Evolutionary conservation across 1,284 basidiomycete genomes (phyloP), one percentile per base, ranked within the genome.

Genomic region (Ustilago tritici): DNA sequence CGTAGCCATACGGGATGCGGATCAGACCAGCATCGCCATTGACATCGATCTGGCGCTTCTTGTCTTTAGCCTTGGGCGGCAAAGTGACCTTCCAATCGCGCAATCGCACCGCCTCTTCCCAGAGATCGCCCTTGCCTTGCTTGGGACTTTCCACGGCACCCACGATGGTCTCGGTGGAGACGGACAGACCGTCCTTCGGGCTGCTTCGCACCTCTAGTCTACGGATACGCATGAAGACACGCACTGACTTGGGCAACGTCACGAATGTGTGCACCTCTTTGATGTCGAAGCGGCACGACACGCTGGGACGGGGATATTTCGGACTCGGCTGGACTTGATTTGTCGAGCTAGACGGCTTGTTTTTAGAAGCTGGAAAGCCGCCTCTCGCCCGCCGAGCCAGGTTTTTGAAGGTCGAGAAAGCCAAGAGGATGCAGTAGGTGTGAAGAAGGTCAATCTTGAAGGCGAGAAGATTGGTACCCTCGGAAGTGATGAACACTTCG

Each of bases 51-150:
- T 61, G 54, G 14, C 47, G 61, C 65, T 68, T 76, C 59, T 70
- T 38, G 4, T 57, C 60, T 6, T 52, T n/a, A n/a, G 41, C 34
- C 19, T 59, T 69, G 12, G 71, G 69, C 8, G 41, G 61, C 10
- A 76, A 43, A 2, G 76, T 54, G n/a, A 92, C 79, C 12, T 88
- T 88, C 88, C 92, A 90, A 53, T 89, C 88, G 60, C 91, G 90
- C 34, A 96, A 83, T 15, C 90, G 89, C 10, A 90, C 86, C 1
- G 95, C 87, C 83, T 96, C 93, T 74, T 94, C 93, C 94, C 95
- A 98, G 68, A 88, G 87, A n/a, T 66, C 68, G 28, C 55, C 52
- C 3, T 53, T 56, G 50, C 46, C 11, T 34, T 66, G 74, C 56
- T 70, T 70, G 7, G 69, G 71, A 41, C 77, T 88, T 10, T 88